phyloP scores from a whole-genome alignment of 202 grass and related monocot species.

The Zizania palustris region DNA sequence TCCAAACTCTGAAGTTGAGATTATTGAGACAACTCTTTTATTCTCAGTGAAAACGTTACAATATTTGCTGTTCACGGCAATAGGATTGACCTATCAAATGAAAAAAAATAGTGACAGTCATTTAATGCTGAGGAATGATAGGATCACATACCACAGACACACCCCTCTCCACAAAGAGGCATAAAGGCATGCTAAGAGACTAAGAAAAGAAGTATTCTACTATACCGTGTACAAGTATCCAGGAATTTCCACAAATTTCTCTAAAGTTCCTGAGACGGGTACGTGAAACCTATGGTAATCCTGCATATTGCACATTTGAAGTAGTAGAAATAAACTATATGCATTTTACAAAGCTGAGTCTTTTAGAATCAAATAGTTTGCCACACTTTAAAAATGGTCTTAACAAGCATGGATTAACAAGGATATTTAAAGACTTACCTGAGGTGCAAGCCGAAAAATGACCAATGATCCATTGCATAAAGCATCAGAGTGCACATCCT shows the following conservation, averaged over 20 bases:
- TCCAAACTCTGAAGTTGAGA: conserved; percentile 85
- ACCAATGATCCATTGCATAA: conserved; percentile 78
- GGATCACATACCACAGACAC: not conserved
- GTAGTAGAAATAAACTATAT: conserved; percentile 6
- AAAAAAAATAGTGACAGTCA: conserved; percentile 22
- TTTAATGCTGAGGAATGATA: conserved; percentile 26
- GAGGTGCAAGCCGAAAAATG: conserved; percentile 95
- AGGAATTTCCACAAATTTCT: conserved; percentile 90
- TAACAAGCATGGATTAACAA: not conserved
- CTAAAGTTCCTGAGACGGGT: conserved; percentile 88
- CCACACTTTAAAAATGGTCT: not conserved
- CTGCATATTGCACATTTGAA: conserved; percentile 48
- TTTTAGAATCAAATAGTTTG: conserved; percentile 1
- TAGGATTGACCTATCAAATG: conserved; percentile 90
- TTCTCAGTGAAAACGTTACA: conserved; percentile 99
- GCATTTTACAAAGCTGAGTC: not conserved
- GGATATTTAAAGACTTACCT: conserved; percentile 51
- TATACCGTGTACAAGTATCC: conserved; percentile 92
- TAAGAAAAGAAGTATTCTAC: conserved; percentile 5
- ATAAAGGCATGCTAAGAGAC: conserved; percentile 44
- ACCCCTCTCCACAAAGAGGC: not conserved
- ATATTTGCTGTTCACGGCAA: conserved; percentile 96
- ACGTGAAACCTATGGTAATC: conserved; percentile 99
- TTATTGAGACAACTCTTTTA: conserved; percentile 83
- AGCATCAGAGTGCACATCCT: conserved; percentile 42